A percentile compares a stretch with the other conserved stretches of the same genome.
phyloP scores from a whole-genome alignment of 176 grass and related monocot genomes.

The Elaeis guineensis region DNA sequence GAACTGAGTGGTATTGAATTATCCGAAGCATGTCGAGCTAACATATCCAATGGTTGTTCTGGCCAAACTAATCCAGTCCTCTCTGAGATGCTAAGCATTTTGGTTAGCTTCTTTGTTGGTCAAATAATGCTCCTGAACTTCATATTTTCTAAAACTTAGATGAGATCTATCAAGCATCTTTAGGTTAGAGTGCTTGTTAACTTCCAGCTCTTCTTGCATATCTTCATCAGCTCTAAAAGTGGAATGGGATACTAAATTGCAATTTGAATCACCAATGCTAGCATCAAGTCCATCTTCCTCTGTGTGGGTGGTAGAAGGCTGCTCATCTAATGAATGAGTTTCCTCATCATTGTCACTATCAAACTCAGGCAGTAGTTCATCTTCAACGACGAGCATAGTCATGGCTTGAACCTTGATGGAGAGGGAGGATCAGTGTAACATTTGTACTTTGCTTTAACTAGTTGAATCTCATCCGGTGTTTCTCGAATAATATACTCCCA shows the following conservation, averaged over 20 bases:
- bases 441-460: slow-evolving; percentile 79
- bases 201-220: not conserved
- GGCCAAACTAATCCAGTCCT: slow-evolving; percentile 95
- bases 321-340: slow-evolving; percentile 41
- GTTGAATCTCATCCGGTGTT: slow-evolving; percentile 70
- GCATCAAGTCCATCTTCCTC: slow-evolving; percentile 24
- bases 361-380: slow-evolving; percentile 52
- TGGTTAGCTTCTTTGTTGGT: slow-evolving; percentile 48
- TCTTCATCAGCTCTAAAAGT: not conserved
- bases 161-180: not conserved
- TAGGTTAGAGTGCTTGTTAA: not conserved
- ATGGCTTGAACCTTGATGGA: slow-evolving; percentile 78
- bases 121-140: slow-evolving; percentile 27
- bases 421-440: slow-evolving; percentile 78
- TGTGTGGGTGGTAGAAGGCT: slow-evolving; percentile 14
- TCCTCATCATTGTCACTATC: slow-evolving; percentile 60
- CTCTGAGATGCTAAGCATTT: slow-evolving; percentile 60
- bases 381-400: slow-evolving; percentile 61
- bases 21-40: slow-evolving; percentile 16
- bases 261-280: not conserved
- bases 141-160: slow-evolving; percentile 24
- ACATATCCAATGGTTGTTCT: slow-evolving; percentile 64
- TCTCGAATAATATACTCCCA: slow-evolving; percentile 84
- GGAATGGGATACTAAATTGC: not conserved
- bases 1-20: slow-evolving; percentile 4